A percentile compares a stretch with the other conserved stretches of the same genome.
Conservation (phyloP, 1,284 basidiomycete genomes). For the Mycena citricolor region DNA sequence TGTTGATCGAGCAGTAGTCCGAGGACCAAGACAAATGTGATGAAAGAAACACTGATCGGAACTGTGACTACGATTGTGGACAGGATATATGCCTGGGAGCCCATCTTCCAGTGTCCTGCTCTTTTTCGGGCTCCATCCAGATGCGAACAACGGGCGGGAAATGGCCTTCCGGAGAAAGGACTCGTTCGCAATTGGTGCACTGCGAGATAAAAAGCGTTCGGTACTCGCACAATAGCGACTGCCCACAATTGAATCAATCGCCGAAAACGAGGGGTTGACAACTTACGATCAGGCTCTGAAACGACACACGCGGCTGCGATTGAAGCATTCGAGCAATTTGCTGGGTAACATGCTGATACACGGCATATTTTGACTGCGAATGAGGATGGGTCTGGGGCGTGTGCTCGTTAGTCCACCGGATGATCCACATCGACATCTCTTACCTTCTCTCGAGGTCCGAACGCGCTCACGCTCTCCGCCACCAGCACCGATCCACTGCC, state of each 20-base stretch:
- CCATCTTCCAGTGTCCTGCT: constrained; percentile 42
- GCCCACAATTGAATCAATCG: constrained; percentile 20
- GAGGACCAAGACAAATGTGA: too few relatives aligned
- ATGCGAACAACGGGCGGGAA: constrained; percentile 66
- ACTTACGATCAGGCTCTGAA: constrained; percentile 50
- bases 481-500: constrained; percentile 37
- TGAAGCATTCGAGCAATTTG: constrained; percentile 60
- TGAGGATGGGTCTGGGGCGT: too few relatives aligned
- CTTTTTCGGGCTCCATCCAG: constrained; percentile 41
- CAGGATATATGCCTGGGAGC: constrained; percentile 55
- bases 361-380: constrained; percentile 62
- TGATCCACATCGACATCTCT: too few relatives aligned
- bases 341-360: constrained; percentile 64
- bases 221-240: constrained; percentile 56
- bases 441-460: constrained; percentile 70
- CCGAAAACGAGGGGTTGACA: constrained; percentile 2
- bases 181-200: constrained; percentile 58
- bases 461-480: constrained; percentile 59
- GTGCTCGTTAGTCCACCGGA: too few relatives aligned
- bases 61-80: too few relatives aligned
- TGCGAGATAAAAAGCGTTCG: constrained; percentile 56
- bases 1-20: too few relatives aligned
- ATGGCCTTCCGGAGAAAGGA: constrained; percentile 66
- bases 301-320: constrained; percentile 47
- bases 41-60: too few relatives aligned